Evolutionary conservation across 1,284 basidiomycete genomes (phyloP).

Genomic region (Termitomyces sp.): DNA sequence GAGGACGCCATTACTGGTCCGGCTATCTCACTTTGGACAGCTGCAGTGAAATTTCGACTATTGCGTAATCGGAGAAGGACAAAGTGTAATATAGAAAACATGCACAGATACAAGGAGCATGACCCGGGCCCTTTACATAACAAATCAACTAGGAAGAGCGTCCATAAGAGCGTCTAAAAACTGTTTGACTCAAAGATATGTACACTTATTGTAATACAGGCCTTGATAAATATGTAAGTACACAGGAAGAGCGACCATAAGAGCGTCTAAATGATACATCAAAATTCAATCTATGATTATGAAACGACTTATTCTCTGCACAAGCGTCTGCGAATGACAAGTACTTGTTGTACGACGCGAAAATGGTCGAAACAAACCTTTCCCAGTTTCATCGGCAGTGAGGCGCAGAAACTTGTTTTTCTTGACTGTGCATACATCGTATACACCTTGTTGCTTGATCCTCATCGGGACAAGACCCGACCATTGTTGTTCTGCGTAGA

Average conservation of each 20-base stretch:
- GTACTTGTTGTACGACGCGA: conserved; percentile 12
- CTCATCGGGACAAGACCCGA: conserved; percentile 9
- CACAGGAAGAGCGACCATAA: neutral
- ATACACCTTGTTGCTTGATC: conserved; percentile 15
- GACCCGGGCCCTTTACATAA: neutral
- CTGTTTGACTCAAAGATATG: too few relatives aligned
- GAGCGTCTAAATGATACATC: neutral
- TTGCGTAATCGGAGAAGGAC: neutral
- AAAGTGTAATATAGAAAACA: neutral
- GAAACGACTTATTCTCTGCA: conserved; percentile 1
- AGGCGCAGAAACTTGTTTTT: conserved; percentile 7
- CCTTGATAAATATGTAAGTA: too few relatives aligned
- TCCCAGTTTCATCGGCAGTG: conserved; percentile 14
- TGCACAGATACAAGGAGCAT: conserved; percentile 3
- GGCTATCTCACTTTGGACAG: neutral
- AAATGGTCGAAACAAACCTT: conserved; percentile 11
- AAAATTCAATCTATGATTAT: neutral
- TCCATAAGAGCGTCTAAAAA: too few relatives aligned
- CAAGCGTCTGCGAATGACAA: conserved; percentile 3
- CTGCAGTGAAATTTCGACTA: neutral
- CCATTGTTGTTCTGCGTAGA: conserved; percentile 16
- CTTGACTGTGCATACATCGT: conserved; percentile 10
- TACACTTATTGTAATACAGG: too few relatives aligned
- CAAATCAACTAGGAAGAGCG: neutral
- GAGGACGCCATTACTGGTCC: neutral